Base-by-base conservation (phyloP, 305 asterid genomes). In the Fraxinus albicans region DNA sequence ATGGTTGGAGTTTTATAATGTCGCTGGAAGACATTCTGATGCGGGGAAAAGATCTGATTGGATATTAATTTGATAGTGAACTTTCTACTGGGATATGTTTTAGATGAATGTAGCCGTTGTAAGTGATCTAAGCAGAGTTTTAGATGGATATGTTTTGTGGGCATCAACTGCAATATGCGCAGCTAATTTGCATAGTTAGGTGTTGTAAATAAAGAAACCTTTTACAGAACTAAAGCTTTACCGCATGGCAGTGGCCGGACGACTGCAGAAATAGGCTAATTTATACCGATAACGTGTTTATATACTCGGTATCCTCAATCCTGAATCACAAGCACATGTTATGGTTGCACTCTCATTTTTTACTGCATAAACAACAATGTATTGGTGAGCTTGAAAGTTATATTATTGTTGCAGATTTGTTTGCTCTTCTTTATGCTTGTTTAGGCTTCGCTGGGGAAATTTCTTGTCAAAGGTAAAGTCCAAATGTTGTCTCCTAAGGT, bases 11-110 rank as follows among this genome's bases (percentile, higher is more conserved):
- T 13, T 42, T 12, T 10, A 60, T 70, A 85, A 76, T 76, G 84
- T 85, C 53, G 82, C 84, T 38, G 65, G 83, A 31, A 34, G 86
- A 76, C 80, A 75, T 84, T 86, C 86, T 31, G 67, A 58, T 40
- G 13, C 34, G 79, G 85, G 53, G 42, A 65, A 44, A 74, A 40
- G 60, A 65, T 65, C 78, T 40, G 25, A 73, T 77, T 42, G 73
- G 78, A 77, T 42, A 42, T 9, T 42, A 25, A 25, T 25, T 25
- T 25, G 27, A 25, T 25, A 25, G 27, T 25, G 27, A 25, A 25
- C 27, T 25, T 25, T 25, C 27, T 25, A 25, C 27, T 25, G 27
- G 27, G 27, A 25, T 25, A 25, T 25, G 27, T 25, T 25, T 25
- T 25, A 25, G 27, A 25, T 25, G 27, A 25, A 25, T 25, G 27